Evolutionary conservation across 805 yeast genomes (phyloP).

Genomic region (Ogataea dorogensis): DNA sequence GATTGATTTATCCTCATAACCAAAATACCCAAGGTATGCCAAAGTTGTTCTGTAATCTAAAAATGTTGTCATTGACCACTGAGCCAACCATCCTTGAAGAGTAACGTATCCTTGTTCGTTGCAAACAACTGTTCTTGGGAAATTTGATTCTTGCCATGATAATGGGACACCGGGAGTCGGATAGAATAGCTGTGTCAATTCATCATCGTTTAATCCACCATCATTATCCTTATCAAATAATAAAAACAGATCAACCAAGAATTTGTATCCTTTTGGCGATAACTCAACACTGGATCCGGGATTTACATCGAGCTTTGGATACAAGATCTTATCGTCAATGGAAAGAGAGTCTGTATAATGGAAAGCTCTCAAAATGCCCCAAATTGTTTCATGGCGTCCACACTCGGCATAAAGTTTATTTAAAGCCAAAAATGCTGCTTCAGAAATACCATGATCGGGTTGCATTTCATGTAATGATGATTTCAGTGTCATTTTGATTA

Average conservation of each 20-base stretch:
- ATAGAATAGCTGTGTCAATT: conserved; percentile 64
- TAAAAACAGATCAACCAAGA: conserved; percentile 84
- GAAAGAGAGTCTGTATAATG: conserved; percentile 92
- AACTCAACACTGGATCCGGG: conserved; percentile 79
- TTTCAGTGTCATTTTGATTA: conserved; percentile 39
- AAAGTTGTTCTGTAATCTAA: conserved; percentile 80
- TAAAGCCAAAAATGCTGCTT: conserved; percentile 71
- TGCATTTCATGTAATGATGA: conserved; percentile 30
- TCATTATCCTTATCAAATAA: conserved; percentile 93
- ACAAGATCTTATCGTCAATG: conserved; percentile 72
- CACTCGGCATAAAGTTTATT: conserved; percentile 83
- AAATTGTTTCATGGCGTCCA: conserved; percentile 94
- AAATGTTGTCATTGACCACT: conserved; percentile 96
- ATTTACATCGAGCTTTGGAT: conserved; percentile 76
- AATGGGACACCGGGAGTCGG: conserved; percentile 94
- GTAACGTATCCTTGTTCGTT: conserved; percentile 90
- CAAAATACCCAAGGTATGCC: conserved; percentile 86
- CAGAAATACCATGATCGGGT: conserved; percentile 55
- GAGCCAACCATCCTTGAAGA: conserved; percentile 97
- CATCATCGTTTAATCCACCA: conserved; percentile 84
- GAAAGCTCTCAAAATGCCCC: conserved; percentile 90
- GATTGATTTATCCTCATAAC: conserved; percentile 56
- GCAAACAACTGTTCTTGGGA: conserved; percentile 85
- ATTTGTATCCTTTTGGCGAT: conserved; percentile 88
- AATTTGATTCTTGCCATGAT: conserved; percentile 80